These are phyloP conservation scores for Tripterygium wilfordii DNA, from an alignment of 177 flowering plant species.

Conservation along the genomic window DNA sequence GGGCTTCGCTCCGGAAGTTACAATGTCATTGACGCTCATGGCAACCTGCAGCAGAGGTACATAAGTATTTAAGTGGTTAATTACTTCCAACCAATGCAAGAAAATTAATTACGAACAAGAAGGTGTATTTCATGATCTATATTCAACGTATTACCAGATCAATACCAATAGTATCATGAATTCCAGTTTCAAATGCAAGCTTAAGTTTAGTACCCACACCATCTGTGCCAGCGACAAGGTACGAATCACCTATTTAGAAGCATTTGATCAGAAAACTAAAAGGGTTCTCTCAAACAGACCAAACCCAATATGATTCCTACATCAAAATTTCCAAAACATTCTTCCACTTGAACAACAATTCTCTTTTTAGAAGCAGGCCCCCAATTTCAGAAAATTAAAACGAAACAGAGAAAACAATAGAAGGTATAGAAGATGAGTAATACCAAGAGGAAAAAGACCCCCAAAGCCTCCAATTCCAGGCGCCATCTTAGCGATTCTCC, in stretches of 20 bases:
- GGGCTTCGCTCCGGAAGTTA: constrained; percentile 96
- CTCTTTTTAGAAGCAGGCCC: too few species aligned
- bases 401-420: too few species aligned
- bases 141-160: constrained; percentile 67
- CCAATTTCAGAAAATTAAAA: too few species aligned
- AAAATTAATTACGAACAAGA: too few species aligned
- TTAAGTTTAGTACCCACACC: constrained; percentile 96
- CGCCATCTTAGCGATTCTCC: constrained; percentile 85
- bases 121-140: background rate
- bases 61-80: too few species aligned
- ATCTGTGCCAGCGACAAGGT: constrained; percentile 97
- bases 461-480: constrained; percentile 95
- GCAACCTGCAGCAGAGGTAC: constrained; percentile 60
- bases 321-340: too few species aligned
- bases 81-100: background rate
- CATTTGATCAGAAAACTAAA: too few species aligned
- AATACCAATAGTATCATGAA: constrained; percentile 92
- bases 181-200: constrained; percentile 93
- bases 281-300: too few species aligned
- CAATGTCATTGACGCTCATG: constrained; percentile 94
- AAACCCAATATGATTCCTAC: too few species aligned
- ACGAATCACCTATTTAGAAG: constrained; percentile 64
- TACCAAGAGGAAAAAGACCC: too few species aligned
- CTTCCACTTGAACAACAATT: too few species aligned
- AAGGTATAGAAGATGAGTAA: too few species aligned